Evolutionary conservation across 352 stramenopile genomes (phyloP).

Genomic region (Pythium diclinum): DNA sequence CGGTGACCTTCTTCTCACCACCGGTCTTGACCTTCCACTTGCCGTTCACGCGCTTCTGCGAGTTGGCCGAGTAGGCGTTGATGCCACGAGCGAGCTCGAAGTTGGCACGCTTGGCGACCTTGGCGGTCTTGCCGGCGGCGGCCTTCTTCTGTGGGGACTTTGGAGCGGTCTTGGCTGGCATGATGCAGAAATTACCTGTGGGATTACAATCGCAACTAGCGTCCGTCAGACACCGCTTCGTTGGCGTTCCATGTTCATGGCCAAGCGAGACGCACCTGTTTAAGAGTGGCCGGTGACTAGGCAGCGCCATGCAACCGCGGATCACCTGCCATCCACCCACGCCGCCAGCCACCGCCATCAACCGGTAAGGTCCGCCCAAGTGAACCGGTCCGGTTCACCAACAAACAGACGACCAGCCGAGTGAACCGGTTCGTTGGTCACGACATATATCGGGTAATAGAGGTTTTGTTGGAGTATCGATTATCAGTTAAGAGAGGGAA

Average conservation of each 20-base stretch:
- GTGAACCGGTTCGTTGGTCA: conserved; percentile 1
- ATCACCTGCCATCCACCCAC: conserved; percentile 1
- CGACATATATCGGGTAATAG: conserved; percentile 8
- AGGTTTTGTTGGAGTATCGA: background rate
- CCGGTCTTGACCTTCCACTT: conserved; percentile 32
- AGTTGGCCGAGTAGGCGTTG: conserved; percentile 75
- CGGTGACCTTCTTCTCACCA: conserved; percentile 31
- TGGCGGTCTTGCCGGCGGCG: conserved; percentile 19
- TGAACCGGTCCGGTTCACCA: conserved; percentile 16
- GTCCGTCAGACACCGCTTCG: conserved; percentile 1
- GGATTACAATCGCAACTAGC: background rate
- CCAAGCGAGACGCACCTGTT: conserved; percentile 25
- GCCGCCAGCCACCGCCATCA: conserved; percentile 18
- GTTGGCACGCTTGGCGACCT: conserved; percentile 52
- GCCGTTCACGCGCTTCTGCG: conserved; percentile 58
- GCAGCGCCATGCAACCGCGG: background rate
- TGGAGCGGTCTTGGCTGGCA: conserved; percentile 27
- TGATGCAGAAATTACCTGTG: conserved; percentile 29
- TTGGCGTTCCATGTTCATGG: background rate
- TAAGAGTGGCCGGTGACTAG: conserved; percentile 19
- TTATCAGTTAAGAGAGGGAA: conserved; percentile 1
- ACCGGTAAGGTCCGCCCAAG: background rate
- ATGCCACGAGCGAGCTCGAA: conserved; percentile 66
- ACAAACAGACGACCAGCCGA: background rate
- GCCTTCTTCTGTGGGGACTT: conserved; percentile 29